Base-by-base conservation (phyloP, 805 yeast genomes). In the Kuraishia cidri region DNA sequence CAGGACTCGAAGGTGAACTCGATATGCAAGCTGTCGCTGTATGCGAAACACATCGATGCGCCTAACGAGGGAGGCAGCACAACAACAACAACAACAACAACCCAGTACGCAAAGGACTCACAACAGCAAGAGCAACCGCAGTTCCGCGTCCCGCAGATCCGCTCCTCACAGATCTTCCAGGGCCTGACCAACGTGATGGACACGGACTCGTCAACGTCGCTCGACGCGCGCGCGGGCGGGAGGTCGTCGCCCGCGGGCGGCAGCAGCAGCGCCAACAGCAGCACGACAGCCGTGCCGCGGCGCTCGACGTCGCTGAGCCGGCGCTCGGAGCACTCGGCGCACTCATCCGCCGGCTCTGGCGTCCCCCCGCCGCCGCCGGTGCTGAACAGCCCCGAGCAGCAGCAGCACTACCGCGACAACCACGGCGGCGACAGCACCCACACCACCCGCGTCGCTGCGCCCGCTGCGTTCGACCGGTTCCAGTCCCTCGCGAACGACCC, bases 1-100 rank as follows among this genome's bases (percentile, higher is more conserved):
- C 79, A 79, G 45, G 70, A 84, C 18, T 80, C 94, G 2, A 84
- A 85, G 42, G 75, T 90, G 13, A 90, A 90, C 52, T 79, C 94
- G 2, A 80, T 85, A n/a, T 54, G 81, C 25, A 77, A 69, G 38
- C 39, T 85, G 26, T 66, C 78, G 2, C 58, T 83, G n/a, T 41
- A 33, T 13, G 26, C 55, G 14, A 38, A 37, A 14, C 46, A 39
- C 32, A 33, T 26, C 9, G 34, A 33, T 7, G 22, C 14, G 5
- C 30, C 29, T 16, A 14, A 15, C 5, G 27, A 9, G 12, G 13
- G 24, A 4, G 24, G 31, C 6, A 5, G 16, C 24, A 11, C 8
- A 15, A 14, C 31, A 6, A 18, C 10, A 4, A 18, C 13, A 11
- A 9, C 31, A 8, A 6, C 31, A 21, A n/a, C n/a, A n/a, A n/a